Percentiles rank a stretch among this genome's conserved stretches.
phyloP scores from a whole-genome alignment of 331 rosid genomes.

The Rosa hybrid region DNA sequence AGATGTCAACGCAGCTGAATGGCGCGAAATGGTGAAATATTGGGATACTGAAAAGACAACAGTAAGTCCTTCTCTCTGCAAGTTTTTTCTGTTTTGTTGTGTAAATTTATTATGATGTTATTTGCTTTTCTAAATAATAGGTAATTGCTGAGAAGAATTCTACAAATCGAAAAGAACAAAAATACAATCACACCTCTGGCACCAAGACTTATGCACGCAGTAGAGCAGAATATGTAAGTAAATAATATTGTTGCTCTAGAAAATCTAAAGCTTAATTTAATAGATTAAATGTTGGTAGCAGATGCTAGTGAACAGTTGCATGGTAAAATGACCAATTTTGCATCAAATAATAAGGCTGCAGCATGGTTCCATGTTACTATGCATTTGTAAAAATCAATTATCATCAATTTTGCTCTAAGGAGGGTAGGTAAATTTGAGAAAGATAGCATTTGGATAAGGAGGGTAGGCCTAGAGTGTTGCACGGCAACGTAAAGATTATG shows the following conservation, averaged over 20 bases:
- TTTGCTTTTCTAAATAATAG: neutral
- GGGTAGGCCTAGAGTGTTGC: no score
- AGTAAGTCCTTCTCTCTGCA: neutral
- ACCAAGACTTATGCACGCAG: neutral
- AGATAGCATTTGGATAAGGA: no score
- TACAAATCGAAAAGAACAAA: neutral
- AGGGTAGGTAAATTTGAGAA: no score
- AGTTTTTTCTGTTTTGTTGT: neutral
- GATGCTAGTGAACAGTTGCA: no score
- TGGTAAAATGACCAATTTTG: slow-evolving; percentile 74
- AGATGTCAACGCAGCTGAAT: neutral
- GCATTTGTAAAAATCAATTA: slow-evolving; percentile 24
- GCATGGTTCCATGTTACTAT: slow-evolving; percentile 71
- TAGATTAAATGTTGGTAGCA: no score
- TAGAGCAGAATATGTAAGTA: neutral
- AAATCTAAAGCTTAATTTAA: no score
- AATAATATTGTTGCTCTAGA: neutral
- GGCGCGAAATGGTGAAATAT: neutral
- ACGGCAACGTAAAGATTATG: no score
- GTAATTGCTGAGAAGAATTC: neutral
- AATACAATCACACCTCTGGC: neutral
- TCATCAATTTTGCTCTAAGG: no score
- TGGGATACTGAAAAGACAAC: neutral
- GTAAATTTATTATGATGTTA: neutral
- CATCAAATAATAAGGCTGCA: slow-evolving; percentile 92